A percentile compares a stretch with the other conserved stretches of the same genome.
phyloP scores from a whole-genome alignment of 495 filamentous ascomycete species.

The Podospora bellae-mahoneyi region DNA sequence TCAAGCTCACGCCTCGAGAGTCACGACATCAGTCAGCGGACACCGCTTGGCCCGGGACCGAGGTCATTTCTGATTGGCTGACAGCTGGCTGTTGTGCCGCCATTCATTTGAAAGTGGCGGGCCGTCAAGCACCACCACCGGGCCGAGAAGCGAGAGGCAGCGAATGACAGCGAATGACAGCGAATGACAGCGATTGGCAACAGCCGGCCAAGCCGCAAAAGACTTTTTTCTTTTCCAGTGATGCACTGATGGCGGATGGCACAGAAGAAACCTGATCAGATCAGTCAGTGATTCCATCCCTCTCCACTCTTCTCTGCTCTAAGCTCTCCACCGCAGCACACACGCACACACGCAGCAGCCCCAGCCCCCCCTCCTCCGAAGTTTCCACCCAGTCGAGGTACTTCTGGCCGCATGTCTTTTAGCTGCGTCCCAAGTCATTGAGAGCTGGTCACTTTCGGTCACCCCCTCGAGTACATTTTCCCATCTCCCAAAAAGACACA shows the following conservation, averaged over 20 bases:
- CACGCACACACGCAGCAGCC: constrained; percentile 7
- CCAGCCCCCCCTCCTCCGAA: constrained; percentile 21
- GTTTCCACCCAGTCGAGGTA: constrained; percentile 26
- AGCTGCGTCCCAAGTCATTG: constrained; percentile 27
- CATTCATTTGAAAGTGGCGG: constrained; percentile 11
- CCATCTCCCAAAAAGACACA: constrained; percentile 15
- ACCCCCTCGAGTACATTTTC: constrained; percentile 22
- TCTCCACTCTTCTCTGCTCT: constrained; percentile 20
- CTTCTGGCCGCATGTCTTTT: constrained; percentile 28
- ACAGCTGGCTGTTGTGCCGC: background rate
- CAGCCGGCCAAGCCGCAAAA: constrained; percentile 6
- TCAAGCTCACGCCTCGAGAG: background rate
- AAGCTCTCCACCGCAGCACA: constrained; percentile 10
- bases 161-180: background rate
- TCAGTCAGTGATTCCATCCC: constrained; percentile 10
- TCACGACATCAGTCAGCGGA: constrained; percentile 22
- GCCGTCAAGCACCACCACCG: constrained; percentile 10
- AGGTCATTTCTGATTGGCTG: background rate
- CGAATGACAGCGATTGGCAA: background rate
- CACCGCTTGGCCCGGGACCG: constrained; percentile 5
- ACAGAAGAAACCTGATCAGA: constrained; percentile 28
- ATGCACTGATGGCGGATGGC: background rate
- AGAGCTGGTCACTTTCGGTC: constrained; percentile 29
- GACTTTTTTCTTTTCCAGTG: background rate
- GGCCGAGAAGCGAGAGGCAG: constrained; percentile 8